Conservation (phyloP, 2,329 filamentous ascomycete species). For the Sporothrix sp. region DNA sequence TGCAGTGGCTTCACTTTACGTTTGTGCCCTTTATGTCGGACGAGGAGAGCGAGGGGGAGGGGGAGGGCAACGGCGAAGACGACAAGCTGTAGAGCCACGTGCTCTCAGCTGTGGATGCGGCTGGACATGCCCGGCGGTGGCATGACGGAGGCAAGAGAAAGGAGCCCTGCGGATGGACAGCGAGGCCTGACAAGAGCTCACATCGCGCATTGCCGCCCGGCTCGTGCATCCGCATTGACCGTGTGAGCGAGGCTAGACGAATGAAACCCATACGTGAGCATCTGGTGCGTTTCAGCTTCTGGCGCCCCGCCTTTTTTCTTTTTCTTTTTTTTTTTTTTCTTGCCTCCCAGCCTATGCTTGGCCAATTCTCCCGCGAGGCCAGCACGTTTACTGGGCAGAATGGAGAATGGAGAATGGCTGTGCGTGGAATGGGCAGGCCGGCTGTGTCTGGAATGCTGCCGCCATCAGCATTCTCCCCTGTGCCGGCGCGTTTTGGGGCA, state of each 20-base stretch:
- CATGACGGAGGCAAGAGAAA: no score
- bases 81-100: not conserved
- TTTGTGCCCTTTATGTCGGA: conserved; percentile 67
- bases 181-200: not conserved
- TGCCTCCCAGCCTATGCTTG: no score
- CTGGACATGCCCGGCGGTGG: no score
- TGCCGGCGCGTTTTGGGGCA: no score
- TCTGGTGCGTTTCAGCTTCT: conserved; percentile 2
- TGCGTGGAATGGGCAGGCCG: not conserved
- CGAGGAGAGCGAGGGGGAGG: conserved; percentile 30
- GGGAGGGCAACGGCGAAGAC: conserved; percentile 11
- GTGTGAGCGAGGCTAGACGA: not conserved
- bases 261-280: conserved; percentile 1
- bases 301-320: not conserved
- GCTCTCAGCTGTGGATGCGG: no score
- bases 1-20: conserved; percentile 73
- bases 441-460: conserved; percentile 2
- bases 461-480: not conserved
- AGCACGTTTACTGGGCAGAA: no score
- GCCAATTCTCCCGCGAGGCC: no score
- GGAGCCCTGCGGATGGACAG: not conserved
- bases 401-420: not conserved
- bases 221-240: not conserved
- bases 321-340: not conserved
- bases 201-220: no score